Conservation (phyloP, 305 asterid species). For the Fraxinus sp. region DNA sequence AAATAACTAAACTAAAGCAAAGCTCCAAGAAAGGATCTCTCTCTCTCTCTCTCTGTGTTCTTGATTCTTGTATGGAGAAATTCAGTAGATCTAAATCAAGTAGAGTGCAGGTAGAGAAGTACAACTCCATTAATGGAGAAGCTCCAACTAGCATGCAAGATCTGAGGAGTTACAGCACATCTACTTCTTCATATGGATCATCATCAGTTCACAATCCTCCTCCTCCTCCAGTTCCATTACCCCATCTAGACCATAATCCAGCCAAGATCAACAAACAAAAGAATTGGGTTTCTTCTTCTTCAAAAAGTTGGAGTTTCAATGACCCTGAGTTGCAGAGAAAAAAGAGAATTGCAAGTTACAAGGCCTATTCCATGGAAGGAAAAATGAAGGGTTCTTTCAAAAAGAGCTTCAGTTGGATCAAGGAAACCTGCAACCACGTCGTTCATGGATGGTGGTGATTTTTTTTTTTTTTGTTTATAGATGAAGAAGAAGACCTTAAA, state of each 20-base stretch:
- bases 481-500: no score
- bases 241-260: conserved; percentile 6
- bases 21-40: no score
- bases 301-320: conserved; percentile 50
- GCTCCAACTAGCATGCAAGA: conserved; percentile 45
- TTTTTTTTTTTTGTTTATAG: no score
- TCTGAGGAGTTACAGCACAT: conserved; percentile 64
- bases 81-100: conserved; percentile 65
- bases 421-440: conserved; percentile 49
- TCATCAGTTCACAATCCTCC: conserved; percentile 30
- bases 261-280: conserved; percentile 48
- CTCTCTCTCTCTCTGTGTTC: not conserved
- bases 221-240: not conserved
- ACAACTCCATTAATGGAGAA: conserved; percentile 1
- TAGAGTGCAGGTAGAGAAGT: conserved; percentile 37
- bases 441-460: conserved; percentile 63
- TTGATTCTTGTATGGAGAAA: conserved; percentile 41
- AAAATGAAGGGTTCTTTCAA: conserved; percentile 65
- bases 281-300: conserved; percentile 37
- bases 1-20: not conserved
- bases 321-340: conserved; percentile 83
- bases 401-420: conserved; percentile 78
- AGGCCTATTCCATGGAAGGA: conserved; percentile 66
- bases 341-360: conserved; percentile 72
- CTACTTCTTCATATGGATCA: conserved; percentile 31